Evolutionary conservation across 108 stramenopile genomes (phyloP).

Genomic region (Cylindrotheca fusiformis): DNA sequence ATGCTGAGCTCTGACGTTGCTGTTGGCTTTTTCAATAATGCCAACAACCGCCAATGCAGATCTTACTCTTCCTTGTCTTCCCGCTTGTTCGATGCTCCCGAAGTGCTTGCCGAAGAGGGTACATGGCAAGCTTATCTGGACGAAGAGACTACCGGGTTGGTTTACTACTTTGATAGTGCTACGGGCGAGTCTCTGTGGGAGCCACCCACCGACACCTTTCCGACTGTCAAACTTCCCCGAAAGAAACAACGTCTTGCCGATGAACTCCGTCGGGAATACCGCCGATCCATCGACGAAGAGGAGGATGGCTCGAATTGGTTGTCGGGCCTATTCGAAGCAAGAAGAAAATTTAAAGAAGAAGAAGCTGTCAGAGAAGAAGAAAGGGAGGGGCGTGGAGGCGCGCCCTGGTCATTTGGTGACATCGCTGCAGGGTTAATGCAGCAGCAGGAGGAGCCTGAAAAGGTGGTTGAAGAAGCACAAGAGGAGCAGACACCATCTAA

Average conservation of each 20-base stretch:
- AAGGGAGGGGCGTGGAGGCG: constrained; percentile 27
- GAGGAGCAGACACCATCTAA: background rate
- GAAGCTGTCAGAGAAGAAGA: constrained; percentile 22
- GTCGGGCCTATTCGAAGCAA: constrained; percentile 5
- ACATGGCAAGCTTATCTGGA: constrained; percentile 78
- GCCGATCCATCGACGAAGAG: constrained; percentile 15
- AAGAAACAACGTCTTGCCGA: constrained; percentile 35
- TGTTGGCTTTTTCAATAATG: background rate
- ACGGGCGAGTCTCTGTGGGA: constrained; percentile 81
- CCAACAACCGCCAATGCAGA: background rate
- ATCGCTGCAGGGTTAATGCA: too few relatives aligned
- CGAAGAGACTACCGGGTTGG: constrained; percentile 63
- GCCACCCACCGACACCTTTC: constrained; percentile 73
- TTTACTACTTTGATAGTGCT: constrained; percentile 72
- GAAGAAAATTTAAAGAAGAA: constrained; percentile 7
- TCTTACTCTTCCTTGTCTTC: background rate
- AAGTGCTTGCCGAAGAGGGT: constrained; percentile 62
- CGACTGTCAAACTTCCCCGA: constrained; percentile 34
- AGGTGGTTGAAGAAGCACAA: background rate
- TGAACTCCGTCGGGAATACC: constrained; percentile 41
- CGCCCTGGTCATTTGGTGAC: background rate
- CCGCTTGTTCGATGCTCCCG: constrained; percentile 20
- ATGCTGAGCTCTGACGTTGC: background rate
- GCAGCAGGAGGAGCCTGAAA: background rate
- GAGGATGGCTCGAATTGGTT: constrained; percentile 10